Percentiles rank a stretch among this genome's conserved stretches.
phyloP scores from a whole-genome alignment of 257 asterid species.

The Scutellaria galericulata region DNA sequence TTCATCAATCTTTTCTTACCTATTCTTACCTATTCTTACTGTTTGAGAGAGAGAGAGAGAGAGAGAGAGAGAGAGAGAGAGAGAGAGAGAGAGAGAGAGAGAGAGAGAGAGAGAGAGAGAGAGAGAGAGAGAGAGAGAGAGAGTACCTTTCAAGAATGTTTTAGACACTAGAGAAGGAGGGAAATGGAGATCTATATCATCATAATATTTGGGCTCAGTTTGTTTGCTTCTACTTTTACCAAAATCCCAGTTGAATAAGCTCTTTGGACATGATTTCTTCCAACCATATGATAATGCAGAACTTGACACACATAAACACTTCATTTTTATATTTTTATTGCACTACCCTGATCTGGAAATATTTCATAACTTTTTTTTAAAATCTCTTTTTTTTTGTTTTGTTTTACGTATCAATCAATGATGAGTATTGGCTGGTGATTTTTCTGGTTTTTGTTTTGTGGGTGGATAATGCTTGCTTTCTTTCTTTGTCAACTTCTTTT shows the following conservation, averaged over 20 bases:
- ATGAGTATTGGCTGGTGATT: background rate
- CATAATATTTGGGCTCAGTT: conserved; percentile 57
- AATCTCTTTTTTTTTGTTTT: too few species aligned
- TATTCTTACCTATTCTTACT: too few species aligned
- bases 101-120: too few species aligned
- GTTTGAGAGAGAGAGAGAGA: too few species aligned
- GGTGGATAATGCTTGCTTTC: conserved; percentile 38
- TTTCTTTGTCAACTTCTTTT: background rate
- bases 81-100: background rate
- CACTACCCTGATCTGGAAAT: background rate
- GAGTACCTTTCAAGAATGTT: conserved; percentile 73
- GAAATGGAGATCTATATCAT: conserved; percentile 65
- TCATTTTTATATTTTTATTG: conserved; percentile 27
- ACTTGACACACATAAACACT: conserved; percentile 45
- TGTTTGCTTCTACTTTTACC: conserved; percentile 50
- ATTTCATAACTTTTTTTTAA: background rate
- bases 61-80: background rate
- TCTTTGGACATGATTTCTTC: conserved; percentile 42
- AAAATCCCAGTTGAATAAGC: conserved; percentile 73
- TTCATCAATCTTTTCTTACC: too few species aligned
- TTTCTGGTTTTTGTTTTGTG: conserved; percentile 17
- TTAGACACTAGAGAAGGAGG: conserved; percentile 63
- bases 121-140: too few species aligned
- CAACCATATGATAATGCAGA: conserved; percentile 38
- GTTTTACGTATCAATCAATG: background rate